These are phyloP conservation scores for Zizania palustris DNA, from an alignment of 202 grass and related monocot species.

Conservation along the genomic window DNA sequence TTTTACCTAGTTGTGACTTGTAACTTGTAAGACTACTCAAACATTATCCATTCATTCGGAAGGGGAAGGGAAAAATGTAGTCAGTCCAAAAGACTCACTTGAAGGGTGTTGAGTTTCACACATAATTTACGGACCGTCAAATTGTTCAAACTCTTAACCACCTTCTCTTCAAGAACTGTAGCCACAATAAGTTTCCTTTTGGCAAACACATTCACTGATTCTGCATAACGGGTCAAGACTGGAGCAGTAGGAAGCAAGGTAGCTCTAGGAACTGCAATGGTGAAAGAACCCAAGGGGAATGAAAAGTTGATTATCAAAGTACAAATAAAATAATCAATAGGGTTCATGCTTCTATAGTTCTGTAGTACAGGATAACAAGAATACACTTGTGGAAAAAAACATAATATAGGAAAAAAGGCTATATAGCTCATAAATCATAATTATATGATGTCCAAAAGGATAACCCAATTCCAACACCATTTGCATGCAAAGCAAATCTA, in stretches of 20 bases:
- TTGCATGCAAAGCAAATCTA: conserved; percentile 7
- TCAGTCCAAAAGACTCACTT: conserved; percentile 53
- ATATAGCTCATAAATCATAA: background rate
- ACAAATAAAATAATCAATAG: conserved; percentile 38
- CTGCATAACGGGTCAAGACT: conserved; percentile 77
- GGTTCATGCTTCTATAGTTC: conserved; percentile 6
- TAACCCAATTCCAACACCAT: background rate
- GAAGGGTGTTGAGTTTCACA: conserved; percentile 91
- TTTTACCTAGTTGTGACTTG: background rate
- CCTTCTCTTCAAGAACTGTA: conserved; percentile 57
- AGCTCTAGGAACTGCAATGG: conserved; percentile 63
- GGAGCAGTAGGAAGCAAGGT: conserved; percentile 62
- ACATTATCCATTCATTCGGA: conserved; percentile 12
- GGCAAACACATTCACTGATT: conserved; percentile 73
- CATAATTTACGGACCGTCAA: conserved; percentile 70
- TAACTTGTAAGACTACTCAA: background rate
- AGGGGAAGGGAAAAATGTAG: conserved; percentile 14
- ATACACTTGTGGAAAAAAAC: background rate
- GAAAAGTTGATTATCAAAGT: conserved; percentile 8
- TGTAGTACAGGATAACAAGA: conserved; percentile 15
- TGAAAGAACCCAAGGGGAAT: conserved; percentile 20
- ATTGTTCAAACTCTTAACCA: conserved; percentile 53
- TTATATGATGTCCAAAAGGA: conserved; percentile 13
- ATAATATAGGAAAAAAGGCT: conserved; percentile 6
- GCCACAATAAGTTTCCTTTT: conserved; percentile 63